Evolutionary conservation across 345 rosid genomes (phyloP), one percentile per base, ranked within the genome.

Genomic region (Laguncularia racemosa): DNA sequence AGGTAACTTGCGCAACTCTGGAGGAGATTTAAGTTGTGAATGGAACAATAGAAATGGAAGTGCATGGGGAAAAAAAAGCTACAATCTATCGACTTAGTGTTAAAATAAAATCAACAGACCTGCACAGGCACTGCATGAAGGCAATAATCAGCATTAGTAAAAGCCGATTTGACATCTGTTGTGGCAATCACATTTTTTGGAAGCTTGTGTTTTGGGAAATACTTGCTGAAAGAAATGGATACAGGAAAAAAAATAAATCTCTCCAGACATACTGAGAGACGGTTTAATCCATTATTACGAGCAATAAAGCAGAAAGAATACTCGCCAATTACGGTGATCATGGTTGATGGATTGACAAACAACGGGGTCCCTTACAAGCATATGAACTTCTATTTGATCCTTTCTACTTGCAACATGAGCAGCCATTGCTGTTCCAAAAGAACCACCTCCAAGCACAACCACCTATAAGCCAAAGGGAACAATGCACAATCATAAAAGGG

Each of bases 361-460:
- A 26, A 66, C 48, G 45, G 83, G 78, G 71, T 88, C 96, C 43
- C 97, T 91, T 7, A 91, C 81, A 58, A 91, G 96, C 84, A 91
- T 73, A 47, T 73, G 74, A 68, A 91, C 97, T 56, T 88, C 84
- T 56, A 91, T 62, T 58, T 81, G 78, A 6, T 78, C 63, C 75
- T 85, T 91, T 64, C 79, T 73, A 58, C 58, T 75, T 19, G 97
- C 97, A 68, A 88, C 77, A 69, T 91, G 97, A 5, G 97, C 89
- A 23, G 96, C 96, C 96, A 91, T 85, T 55, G 96, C 96, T 0
- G 96, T 91, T 59, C 91, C 97, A 72, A 91, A 91, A 20, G 97
- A 91, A 33, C 97, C 97, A 53, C 97, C 97, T 59, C 97, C 97
- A 55, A 91, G 88, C 72, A 91, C 97, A 63, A 85, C 97, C 53